Evolutionary conservation across 1,284 basidiomycete species (phyloP), one percentile per base, ranked within the genome.

Genomic region (Cryptococcus maquisensis): DNA sequence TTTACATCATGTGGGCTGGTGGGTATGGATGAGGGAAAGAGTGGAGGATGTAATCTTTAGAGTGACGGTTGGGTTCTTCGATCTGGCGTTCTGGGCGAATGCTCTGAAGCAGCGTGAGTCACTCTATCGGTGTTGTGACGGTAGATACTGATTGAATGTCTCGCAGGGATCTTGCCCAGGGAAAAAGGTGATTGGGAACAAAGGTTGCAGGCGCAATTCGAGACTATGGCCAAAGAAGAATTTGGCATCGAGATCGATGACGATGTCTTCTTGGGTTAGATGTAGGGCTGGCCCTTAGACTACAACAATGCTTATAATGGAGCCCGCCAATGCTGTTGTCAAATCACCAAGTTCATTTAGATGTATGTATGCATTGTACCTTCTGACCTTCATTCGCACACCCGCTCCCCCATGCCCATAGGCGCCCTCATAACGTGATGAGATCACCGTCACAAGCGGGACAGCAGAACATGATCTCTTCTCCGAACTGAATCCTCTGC

Each of bases 221-320:
- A 71, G 53, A 64, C 69, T 35, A 77, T 80, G 73, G 79, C 79
- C 0, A 69, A 71, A 52, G 73, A 76, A 32, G 78, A 80, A 60
- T 77, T 80, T 52, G 79, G 79, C 0, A 77, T 80, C 48, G 79
- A 80, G 52, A 62, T 79, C 24, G 77, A 79, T 54, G 75, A 77
- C 49, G 60, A 54, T n/a, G 74, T 72, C 13, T 77, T 73, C 54
- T 55, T 72, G 23, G 78, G 65, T 54, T 79, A 63, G 50, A 35
- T n/a, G n/a, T n/a, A n/a, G n/a, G n/a, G n/a, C 35, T 3, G 20
- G 4, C 13, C 21, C n/a, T n/a, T 16, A 16, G 7, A 26, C 13
- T 16, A n/a, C 21, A 12, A 38, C 36, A 40, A 24, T 46, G 3
- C n/a, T 13, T 46, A 23, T 10, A 46, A 46, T 12, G 5, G 44